phyloP scores from a whole-genome alignment of 2,329 filamentous ascomycete genomes.

The Exophiala calicioides region DNA sequence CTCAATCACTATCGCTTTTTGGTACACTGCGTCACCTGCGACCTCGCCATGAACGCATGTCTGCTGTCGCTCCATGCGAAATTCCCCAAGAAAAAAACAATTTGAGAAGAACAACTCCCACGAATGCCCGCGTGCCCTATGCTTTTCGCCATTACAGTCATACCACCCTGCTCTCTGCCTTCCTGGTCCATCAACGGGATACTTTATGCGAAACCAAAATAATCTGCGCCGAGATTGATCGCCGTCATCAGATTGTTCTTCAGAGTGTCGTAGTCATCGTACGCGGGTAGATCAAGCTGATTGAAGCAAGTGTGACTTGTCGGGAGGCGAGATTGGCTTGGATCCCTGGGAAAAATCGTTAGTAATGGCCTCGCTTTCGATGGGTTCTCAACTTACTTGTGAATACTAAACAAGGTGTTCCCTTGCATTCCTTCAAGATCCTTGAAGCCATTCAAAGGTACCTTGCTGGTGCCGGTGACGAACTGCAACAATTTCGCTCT shows the following conservation, averaged over 20 bases:
- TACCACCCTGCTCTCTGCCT: too few relatives aligned
- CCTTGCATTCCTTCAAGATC: slow-evolving; percentile 99
- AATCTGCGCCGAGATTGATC: slow-evolving; percentile 97
- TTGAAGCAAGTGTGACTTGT: slow-evolving; percentile 99
- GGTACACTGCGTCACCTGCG: slow-evolving; percentile 1
- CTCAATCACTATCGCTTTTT: too few relatives aligned
- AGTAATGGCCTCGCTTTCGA: slow-evolving; percentile 1
- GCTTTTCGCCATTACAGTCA: slow-evolving; percentile 1
- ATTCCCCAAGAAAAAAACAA: neutral
- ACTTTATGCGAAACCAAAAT: slow-evolving; percentile 57
- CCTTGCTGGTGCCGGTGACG: slow-evolving; percentile 96
- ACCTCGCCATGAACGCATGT: slow-evolving; percentile 2
- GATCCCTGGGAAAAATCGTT: slow-evolving; percentile 22
- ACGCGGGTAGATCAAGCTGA: slow-evolving; percentile 97
- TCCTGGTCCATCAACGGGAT: too few relatives aligned
- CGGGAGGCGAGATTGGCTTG: slow-evolving; percentile 79
- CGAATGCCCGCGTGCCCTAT: slow-evolving; percentile 2
- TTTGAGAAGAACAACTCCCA: slow-evolving; percentile 1
- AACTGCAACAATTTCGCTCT: slow-evolving; percentile 96
- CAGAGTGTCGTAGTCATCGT: slow-evolving; percentile 90
- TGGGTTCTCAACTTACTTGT: slow-evolving; percentile 55
- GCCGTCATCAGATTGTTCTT: slow-evolving; percentile 88
- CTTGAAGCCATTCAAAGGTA: slow-evolving; percentile 97
- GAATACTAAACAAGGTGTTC: slow-evolving; percentile 96
- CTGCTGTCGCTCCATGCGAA: neutral